A percentile compares a stretch with the other conserved stretches of the same genome.
Conservation (phyloP, 2,329 filamentous ascomycete genomes). For the Hirsutella minnesotensis region DNA sequence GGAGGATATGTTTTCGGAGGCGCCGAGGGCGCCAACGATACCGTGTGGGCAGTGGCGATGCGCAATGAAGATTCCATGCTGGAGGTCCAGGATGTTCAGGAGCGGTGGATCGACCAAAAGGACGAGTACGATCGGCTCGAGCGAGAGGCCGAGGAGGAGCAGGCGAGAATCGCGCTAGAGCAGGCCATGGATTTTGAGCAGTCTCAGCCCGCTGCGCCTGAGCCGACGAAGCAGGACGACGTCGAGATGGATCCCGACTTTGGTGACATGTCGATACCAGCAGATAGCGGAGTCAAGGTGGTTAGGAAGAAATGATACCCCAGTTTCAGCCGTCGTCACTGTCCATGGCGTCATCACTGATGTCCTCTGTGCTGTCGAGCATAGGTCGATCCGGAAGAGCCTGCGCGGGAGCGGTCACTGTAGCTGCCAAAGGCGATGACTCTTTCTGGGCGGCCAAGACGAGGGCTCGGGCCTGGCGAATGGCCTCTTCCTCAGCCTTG, state of each 20-base stretch:
- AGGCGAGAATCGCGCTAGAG: constrained; percentile 40
- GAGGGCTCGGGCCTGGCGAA: constrained; percentile 61
- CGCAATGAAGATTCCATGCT: constrained; percentile 61
- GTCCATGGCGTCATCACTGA: constrained; percentile 30
- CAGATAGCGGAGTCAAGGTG: constrained; percentile 59
- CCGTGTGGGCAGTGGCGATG: constrained; percentile 95
- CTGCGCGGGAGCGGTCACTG: constrained; percentile 7
- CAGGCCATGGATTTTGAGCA: constrained; percentile 25
- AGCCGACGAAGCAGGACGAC: constrained; percentile 4
- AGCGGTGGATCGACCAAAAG: constrained; percentile 87
- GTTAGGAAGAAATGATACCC: constrained; percentile 49
- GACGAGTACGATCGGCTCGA: constrained; percentile 79
- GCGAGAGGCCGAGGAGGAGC: constrained; percentile 60
- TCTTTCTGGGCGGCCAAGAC: constrained; percentile 52
- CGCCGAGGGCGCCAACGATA: constrained; percentile 86
- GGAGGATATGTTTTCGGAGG: constrained; percentile 87
- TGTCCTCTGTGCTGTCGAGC: constrained; percentile 31
- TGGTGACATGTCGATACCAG: constrained; percentile 37
- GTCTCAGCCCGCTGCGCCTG: constrained; percentile 10
- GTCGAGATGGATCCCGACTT: constrained; percentile 31
- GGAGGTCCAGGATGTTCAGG: constrained; percentile 83
- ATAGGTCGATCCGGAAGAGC: constrained; percentile 16
- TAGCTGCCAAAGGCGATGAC: constrained; percentile 6
- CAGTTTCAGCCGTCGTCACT: constrained; percentile 28
- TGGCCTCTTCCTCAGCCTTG: constrained; percentile 82